These are phyloP conservation scores for Chalciporus piperatoides DNA, from an alignment of 1,284 basidiomycete genomes.

Conservation along the genomic window DNA sequence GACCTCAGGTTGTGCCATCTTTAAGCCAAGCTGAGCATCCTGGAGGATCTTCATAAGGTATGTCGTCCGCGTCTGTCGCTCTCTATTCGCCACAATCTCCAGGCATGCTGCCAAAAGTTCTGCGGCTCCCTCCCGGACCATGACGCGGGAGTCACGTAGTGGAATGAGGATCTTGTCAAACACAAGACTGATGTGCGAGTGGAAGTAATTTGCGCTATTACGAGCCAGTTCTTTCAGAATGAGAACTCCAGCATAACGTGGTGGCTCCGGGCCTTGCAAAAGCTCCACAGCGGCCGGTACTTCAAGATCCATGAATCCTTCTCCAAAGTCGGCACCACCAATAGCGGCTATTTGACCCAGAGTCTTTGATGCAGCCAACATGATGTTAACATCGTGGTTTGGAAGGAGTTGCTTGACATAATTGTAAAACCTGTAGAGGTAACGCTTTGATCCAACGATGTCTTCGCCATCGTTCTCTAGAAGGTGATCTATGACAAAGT, in stretches of 20 bases:
- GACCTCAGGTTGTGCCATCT: conserved; percentile 76
- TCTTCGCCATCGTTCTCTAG: conserved; percentile 71
- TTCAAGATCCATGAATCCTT: conserved; percentile 84
- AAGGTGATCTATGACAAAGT: conserved; percentile 53
- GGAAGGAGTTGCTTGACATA: conserved; percentile 86
- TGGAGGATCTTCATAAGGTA: conserved; percentile 79
- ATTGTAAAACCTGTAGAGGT: conserved; percentile 86
- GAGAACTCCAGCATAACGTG: conserved; percentile 81
- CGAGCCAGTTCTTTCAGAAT: conserved; percentile 89
- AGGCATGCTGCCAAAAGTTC: conserved; percentile 88
- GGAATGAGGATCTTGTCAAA: conserved; percentile 91
- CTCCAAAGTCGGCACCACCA: conserved; percentile 78
- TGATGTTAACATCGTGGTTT: conserved; percentile 80
- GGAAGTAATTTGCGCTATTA: conserved; percentile 82
- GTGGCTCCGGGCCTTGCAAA: conserved; percentile 71
- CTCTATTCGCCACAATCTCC: conserved; percentile 76
- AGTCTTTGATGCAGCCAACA: conserved; percentile 85
- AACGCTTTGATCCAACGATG: conserved; percentile 69
- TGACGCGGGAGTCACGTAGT: conserved; percentile 77
- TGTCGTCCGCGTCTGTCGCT: conserved; percentile 62
- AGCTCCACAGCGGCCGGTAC: conserved; percentile 79
- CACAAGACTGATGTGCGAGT: conserved; percentile 80
- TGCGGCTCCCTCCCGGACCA: conserved; percentile 88
- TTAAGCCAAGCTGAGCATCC: conserved; percentile 86
- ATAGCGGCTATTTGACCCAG: conserved; percentile 79